Evolutionary conservation across 805 yeast species (phyloP).

Genomic region (Suhomyces kilbournensis): DNA sequence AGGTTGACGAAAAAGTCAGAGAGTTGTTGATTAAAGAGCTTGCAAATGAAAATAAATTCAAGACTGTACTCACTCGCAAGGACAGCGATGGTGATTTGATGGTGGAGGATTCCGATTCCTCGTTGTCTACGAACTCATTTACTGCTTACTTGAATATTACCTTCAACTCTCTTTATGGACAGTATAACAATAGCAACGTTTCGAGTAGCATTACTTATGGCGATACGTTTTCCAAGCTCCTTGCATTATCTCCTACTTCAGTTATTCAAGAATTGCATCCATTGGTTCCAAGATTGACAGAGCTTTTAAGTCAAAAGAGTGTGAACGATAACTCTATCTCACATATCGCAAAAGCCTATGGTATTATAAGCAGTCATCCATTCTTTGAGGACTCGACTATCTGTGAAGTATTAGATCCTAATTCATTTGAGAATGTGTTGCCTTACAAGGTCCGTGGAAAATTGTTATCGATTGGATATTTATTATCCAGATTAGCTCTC

Average conservation of each 20-base stretch:
- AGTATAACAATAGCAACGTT: constrained; percentile 12
- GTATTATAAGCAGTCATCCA: constrained; percentile 48
- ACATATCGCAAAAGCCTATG: constrained; percentile 45
- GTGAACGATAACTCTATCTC: constrained; percentile 20
- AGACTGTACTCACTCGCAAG: constrained; percentile 11
- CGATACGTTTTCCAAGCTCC: constrained; percentile 28
- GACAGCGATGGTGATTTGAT: constrained; percentile 9
- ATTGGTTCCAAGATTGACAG: constrained; percentile 20
- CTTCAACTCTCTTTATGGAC: constrained; percentile 35
- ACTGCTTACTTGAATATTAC: constrained; percentile 27
- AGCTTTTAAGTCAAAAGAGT: constrained; percentile 19
- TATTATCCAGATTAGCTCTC: constrained; percentile 45
- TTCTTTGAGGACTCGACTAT: constrained; percentile 9
- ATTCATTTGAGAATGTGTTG: constrained; percentile 6
- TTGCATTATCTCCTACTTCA: constrained; percentile 29
- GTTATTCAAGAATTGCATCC: constrained; percentile 20
- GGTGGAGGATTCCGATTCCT: background rate
- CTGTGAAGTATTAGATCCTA: constrained; percentile 6
- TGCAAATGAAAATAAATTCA: background rate
- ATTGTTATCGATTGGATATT: constrained; percentile 38
- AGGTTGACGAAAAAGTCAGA: constrained; percentile 54
- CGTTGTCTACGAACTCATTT: constrained; percentile 10
- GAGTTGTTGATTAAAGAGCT: constrained; percentile 21
- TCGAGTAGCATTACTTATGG: constrained; percentile 27
- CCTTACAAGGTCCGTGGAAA: constrained; percentile 16